Percentiles rank a stretch among this genome's conserved stretches.
phyloP scores from a whole-genome alignment of 495 filamentous ascomycete genomes.

The Penicillium paradoxum region DNA sequence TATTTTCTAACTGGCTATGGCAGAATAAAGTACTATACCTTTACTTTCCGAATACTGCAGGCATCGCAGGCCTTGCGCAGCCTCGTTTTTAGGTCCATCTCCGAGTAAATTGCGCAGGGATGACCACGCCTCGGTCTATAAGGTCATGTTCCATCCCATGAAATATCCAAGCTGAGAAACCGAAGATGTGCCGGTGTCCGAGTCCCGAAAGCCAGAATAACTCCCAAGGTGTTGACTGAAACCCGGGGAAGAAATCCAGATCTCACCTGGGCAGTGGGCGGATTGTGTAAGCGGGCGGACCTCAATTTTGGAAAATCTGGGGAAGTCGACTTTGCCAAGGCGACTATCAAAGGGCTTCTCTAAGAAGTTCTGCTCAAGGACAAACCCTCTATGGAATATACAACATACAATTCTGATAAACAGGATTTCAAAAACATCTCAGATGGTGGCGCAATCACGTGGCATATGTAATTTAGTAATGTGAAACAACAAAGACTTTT shows the following conservation, averaged over 20 bases:
- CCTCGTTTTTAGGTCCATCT: conserved; percentile 45
- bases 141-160: conserved; percentile 14
- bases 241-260: background rate
- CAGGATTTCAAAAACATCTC: background rate
- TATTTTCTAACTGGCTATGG: conserved; percentile 4
- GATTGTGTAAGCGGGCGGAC: background rate
- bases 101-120: conserved; percentile 13
- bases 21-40: conserved; percentile 49
- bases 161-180: background rate
- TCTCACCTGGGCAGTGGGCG: background rate
- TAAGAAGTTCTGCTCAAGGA: background rate
- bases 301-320: background rate
- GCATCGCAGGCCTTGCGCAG: conserved; percentile 79
- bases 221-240: background rate
- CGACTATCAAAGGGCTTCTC: background rate
- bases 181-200: background rate
- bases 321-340: background rate
- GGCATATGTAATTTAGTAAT: background rate
- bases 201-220: background rate
- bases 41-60: conserved; percentile 81
- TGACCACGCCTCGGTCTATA: conserved; percentile 24
- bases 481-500: background rate
- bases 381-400: too few relatives aligned
- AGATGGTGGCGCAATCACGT: conserved; percentile 2
- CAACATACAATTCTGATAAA: background rate